Evolutionary conservation across 352 stramenopile genomes (phyloP).

Genomic region (Sclerospora graminicola): DNA sequence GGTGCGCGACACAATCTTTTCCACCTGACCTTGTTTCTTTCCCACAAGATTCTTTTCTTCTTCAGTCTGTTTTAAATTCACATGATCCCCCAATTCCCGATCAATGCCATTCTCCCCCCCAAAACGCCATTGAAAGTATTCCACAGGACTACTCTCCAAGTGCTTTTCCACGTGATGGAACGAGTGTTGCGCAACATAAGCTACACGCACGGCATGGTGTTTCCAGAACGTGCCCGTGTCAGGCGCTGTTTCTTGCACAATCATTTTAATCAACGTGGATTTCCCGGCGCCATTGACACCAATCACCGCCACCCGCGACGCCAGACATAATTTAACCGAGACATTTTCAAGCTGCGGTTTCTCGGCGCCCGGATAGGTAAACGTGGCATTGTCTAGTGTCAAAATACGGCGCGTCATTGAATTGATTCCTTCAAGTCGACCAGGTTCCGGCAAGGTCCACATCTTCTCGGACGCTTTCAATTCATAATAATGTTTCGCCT

Average conservation of each 20-base stretch:
- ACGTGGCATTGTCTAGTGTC: slow-evolving; percentile 84
- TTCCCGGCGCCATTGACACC: slow-evolving; percentile 96
- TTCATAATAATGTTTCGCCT: slow-evolving; percentile 92
- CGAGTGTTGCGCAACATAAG: slow-evolving; percentile 95
- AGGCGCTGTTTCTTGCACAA: slow-evolving; percentile 69
- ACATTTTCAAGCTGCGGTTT: slow-evolving; percentile 90
- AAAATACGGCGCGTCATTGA: slow-evolving; percentile 89
- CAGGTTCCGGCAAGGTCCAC: slow-evolving; percentile 85
- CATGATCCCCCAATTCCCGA: slow-evolving; percentile 76
- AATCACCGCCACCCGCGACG: slow-evolving; percentile 93
- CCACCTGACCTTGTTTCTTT: slow-evolving; percentile 86
- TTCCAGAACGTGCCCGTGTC: slow-evolving; percentile 69
- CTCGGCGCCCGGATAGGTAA: slow-evolving; percentile 70
- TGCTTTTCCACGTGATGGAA: slow-evolving; percentile 96
- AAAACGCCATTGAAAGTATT: slow-evolving; percentile 97
- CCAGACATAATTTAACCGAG: slow-evolving; percentile 90
- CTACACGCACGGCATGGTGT: slow-evolving; percentile 89
- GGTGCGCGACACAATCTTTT: slow-evolving; percentile 89
- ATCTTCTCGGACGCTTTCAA: slow-evolving; percentile 72
- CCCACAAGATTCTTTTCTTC: slow-evolving; percentile 89
- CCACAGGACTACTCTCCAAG: slow-evolving; percentile 89
- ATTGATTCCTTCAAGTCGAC: slow-evolving; percentile 84
- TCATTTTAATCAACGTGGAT: slow-evolving; percentile 97
- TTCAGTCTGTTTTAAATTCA: slow-evolving; percentile 88
- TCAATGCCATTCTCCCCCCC: slow-evolving; percentile 93